Evolutionary conservation across 2,329 filamentous ascomycete species (phyloP).

Genomic region (Tothia fuscella): DNA sequence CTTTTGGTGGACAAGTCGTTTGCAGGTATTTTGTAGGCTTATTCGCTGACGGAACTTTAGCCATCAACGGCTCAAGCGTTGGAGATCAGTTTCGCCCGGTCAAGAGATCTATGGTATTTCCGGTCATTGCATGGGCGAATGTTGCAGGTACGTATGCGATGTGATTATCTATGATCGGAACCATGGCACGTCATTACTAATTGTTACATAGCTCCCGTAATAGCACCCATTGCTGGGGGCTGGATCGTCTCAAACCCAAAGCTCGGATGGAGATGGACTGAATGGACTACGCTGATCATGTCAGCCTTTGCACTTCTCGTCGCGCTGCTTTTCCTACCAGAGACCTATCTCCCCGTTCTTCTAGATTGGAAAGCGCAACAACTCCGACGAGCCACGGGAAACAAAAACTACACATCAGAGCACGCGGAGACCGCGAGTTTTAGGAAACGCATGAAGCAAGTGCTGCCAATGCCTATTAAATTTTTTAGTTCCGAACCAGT

Average conservation of each 20-base stretch:
- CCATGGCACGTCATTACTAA: too few species aligned
- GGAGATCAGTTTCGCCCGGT: background rate
- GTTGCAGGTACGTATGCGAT: background rate
- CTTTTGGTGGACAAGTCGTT: background rate
- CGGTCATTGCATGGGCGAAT: background rate
- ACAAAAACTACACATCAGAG: slow-evolving; percentile 28
- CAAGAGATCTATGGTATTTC: background rate
- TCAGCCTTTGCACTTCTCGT: background rate
- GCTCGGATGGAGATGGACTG: slow-evolving; percentile 7
- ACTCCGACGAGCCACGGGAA: slow-evolving; percentile 19
- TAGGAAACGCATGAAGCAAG: background rate
- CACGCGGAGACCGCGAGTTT: background rate
- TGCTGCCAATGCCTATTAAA: background rate
- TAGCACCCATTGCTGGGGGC: slow-evolving; percentile 1
- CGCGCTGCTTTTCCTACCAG: slow-evolving; percentile 31
- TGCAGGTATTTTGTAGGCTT: background rate
- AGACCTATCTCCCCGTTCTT: slow-evolving; percentile 35
- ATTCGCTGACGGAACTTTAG: background rate
- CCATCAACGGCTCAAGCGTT: background rate
- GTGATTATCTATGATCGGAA: background rate
- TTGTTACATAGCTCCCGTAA: background rate
- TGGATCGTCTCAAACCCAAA: background rate
- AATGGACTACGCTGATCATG: slow-evolving; percentile 6
- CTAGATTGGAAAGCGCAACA: slow-evolving; percentile 22
- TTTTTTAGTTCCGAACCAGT: background rate